A percentile compares a stretch with the other conserved stretches of the same genome.
Evolutionary conservation across 768 basidiomycete genomes (phyloP).

Genomic region (Chalciporus piperatus): DNA sequence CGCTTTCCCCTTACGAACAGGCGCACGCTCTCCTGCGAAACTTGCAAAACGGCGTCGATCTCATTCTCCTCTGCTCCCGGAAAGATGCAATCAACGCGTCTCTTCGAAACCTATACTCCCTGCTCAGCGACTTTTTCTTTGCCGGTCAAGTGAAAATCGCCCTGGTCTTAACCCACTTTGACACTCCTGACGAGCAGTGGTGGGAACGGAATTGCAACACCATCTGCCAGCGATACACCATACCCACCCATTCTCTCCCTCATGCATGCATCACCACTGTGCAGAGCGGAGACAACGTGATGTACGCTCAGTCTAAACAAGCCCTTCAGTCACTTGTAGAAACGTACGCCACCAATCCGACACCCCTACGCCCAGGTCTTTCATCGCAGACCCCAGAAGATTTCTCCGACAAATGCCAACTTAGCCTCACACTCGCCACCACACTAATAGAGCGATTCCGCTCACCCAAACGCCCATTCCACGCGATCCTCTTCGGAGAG

Average conservation of each 20-base stretch:
- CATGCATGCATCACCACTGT: not conserved
- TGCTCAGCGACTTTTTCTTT: constrained; percentile 35
- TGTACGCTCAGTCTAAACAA: not conserved
- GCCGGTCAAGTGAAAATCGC: constrained; percentile 30
- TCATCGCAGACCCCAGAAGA: not conserved
- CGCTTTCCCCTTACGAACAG: constrained; percentile 13
- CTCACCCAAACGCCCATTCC: constrained; percentile 3
- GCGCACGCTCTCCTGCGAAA: constrained; percentile 25
- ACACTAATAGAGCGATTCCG: not conserved
- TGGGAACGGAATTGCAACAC: constrained; percentile 27
- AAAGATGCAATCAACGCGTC: constrained; percentile 27
- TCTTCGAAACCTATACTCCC: constrained; percentile 28
- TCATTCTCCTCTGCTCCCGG: constrained; percentile 35
- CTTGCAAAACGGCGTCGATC: constrained; percentile 30
- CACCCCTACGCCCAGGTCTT: not conserved
- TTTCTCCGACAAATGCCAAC: not conserved
- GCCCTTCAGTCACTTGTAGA: not conserved
- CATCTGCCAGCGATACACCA: constrained; percentile 3
- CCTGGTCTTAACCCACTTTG: constrained; percentile 35
- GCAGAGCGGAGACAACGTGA: not conserved
- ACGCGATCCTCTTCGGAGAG: constrained; percentile 37
- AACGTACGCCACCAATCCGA: not conserved
- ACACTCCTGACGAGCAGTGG: constrained; percentile 28
- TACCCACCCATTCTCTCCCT: not conserved
- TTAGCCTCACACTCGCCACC: not conserved